Conservation (phyloP, 805 yeast genomes). For the Candida loeiensis region DNA sequence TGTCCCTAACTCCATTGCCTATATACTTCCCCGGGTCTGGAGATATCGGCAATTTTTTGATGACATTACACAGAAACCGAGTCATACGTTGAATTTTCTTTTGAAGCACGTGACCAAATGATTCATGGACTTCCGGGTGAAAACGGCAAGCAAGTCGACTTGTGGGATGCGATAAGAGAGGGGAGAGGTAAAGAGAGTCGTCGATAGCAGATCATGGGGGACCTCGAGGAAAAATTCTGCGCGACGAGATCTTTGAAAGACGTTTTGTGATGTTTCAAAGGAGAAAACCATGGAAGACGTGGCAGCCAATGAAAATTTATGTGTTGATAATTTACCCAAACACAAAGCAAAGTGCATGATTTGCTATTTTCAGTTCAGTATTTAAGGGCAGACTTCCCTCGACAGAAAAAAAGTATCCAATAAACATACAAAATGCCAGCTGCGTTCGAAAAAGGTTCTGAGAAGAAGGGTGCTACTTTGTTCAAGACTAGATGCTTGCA, state of each 20-base stretch:
- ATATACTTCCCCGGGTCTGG: not conserved
- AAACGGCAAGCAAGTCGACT: not conserved
- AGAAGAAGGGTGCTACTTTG: conserved; percentile 89
- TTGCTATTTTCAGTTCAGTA: not conserved
- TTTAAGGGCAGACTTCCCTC: conserved; percentile 2
- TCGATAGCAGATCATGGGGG: not conserved
- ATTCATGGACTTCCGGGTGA: not conserved
- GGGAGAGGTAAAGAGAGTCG: not conserved
- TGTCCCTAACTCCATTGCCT: not conserved
- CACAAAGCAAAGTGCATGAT: conserved; percentile 1
- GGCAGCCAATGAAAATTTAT: conserved; percentile 12
- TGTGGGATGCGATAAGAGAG: not conserved
- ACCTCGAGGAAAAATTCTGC: too few relatives aligned
- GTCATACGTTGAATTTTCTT: not conserved
- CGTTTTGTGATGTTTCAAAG: too few relatives aligned
- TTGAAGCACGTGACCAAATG: not conserved
- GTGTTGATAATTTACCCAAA: conserved; percentile 11
- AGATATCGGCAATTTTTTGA: not conserved
- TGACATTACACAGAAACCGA: not conserved
- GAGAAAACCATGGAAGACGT: too few relatives aligned
- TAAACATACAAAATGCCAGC: conserved; percentile 42
- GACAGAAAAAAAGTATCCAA: conserved; percentile 1
- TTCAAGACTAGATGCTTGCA: conserved; percentile 99
- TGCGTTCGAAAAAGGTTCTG: conserved; percentile 39
- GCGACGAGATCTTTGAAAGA: too few relatives aligned